Evolutionary conservation across 192 early-diverging fungal species (phyloP).

Genomic region (Globomyces pollinis-pini): DNA sequence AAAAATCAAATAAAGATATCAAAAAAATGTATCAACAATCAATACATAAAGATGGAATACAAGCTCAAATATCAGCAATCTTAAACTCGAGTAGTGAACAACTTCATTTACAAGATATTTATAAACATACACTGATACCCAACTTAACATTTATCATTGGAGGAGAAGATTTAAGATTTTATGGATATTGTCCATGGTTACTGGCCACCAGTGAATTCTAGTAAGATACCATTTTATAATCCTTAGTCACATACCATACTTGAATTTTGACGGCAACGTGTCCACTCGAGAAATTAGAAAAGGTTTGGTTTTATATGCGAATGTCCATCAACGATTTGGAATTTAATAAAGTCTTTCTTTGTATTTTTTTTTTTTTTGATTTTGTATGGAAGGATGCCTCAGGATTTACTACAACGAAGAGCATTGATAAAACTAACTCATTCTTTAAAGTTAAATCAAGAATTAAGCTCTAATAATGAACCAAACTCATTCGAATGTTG

Average conservation of each 20-base stretch:
- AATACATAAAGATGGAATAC: too few species aligned
- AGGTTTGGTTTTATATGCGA: neutral
- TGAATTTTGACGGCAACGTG: neutral
- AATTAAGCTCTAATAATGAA: neutral
- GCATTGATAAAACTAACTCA: slow-evolving; percentile 1
- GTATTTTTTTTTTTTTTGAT: neutral
- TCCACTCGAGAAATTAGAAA: neutral
- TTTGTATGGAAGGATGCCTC: neutral
- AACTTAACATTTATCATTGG: neutral
- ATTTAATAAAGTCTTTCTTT: too few species aligned
- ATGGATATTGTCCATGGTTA: neutral
- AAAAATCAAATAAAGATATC: too few species aligned
- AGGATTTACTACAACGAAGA: neutral
- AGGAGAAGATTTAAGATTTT: neutral
- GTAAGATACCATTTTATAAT: too few species aligned
- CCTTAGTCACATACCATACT: neutral
- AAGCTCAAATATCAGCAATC: too few species aligned
- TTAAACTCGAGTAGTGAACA: neutral
- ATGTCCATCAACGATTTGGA: neutral
- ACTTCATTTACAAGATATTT: neutral
- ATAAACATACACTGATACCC: neutral
- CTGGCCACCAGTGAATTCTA: slow-evolving; percentile 1
- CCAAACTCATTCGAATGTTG: neutral
- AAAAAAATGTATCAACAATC: neutral
- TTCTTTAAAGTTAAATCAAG: neutral